Conservation (phyloP, 108 stramenopile species). For the Nitzschia sp. region DNA sequence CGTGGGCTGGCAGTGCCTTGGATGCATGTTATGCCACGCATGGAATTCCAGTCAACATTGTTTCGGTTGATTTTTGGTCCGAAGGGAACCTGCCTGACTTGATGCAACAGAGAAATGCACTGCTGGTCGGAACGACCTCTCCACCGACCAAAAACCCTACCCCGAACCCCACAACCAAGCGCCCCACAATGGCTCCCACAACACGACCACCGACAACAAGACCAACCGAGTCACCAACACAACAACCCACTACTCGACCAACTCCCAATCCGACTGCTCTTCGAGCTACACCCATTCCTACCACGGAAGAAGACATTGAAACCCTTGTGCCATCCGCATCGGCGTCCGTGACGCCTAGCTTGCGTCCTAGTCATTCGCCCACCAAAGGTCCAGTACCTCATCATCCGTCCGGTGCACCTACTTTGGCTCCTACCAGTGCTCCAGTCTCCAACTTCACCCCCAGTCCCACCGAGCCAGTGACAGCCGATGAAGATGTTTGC, state of each 20-base stretch:
- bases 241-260: background rate
- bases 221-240: background rate
- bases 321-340: background rate
- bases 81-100: conserved; percentile 46
- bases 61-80: conserved; percentile 75
- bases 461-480: background rate
- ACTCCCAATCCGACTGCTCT: background rate
- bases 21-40: conserved; percentile 30
- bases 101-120: conserved; percentile 42
- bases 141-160: background rate
- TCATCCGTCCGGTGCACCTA: background rate
- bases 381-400: too few species aligned
- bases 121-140: conserved; percentile 6
- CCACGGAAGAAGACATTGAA: background rate
- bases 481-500: conserved; percentile 1
- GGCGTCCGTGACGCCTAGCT: too few species aligned
- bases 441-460: too few species aligned
- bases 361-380: too few species aligned
- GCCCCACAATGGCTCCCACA: background rate
- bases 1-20: conserved; percentile 33
- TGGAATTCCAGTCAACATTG: conserved; percentile 20
- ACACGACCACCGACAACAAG: background rate
- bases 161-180: background rate
- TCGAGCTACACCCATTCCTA: background rate
- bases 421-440: background rate